Conservation (phyloP, 2,329 filamentous ascomycete genomes). For the Phoma herbarum region DNA sequence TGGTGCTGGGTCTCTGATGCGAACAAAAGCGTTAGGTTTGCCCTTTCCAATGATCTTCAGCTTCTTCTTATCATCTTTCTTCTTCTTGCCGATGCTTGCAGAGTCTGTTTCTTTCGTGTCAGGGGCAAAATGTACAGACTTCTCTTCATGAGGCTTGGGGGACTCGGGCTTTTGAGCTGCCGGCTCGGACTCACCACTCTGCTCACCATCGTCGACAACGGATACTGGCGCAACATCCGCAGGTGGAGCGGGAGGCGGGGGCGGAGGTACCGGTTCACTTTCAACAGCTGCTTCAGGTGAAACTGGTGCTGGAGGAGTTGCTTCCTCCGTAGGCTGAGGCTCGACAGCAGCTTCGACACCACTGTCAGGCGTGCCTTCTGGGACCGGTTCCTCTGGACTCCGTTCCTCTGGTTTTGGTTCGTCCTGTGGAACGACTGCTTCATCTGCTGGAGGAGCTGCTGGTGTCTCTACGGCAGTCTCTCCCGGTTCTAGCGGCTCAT, state of each 20-base stretch:
- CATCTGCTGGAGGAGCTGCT: slow-evolving; percentile 21
- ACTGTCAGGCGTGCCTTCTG: slow-evolving; percentile 5
- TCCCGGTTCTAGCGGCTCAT: slow-evolving; percentile 34
- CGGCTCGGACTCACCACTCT: slow-evolving; percentile 51
- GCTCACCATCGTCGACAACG: slow-evolving; percentile 35
- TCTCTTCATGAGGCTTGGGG: slow-evolving; percentile 36
- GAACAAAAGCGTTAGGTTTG: slow-evolving; percentile 46
- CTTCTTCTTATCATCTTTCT: slow-evolving; percentile 36
- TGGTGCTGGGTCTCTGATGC: slow-evolving; percentile 38
- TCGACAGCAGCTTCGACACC: slow-evolving; percentile 1
- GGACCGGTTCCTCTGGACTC: slow-evolving; percentile 11
- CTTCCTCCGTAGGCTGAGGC: slow-evolving; percentile 10
- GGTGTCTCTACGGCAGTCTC: slow-evolving; percentile 8
- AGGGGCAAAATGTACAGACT: slow-evolving; percentile 50
- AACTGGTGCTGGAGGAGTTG: background rate
- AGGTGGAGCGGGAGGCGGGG: slow-evolving; percentile 23
- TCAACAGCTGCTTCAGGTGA: background rate
- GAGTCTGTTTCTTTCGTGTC: slow-evolving; percentile 51
- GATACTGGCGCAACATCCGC: slow-evolving; percentile 20
- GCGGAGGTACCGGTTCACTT: slow-evolving; percentile 21
- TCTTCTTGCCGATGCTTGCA: slow-evolving; percentile 39
- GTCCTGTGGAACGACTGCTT: slow-evolving; percentile 14
- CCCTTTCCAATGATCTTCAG: slow-evolving; percentile 34
- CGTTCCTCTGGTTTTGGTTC: slow-evolving; percentile 16
- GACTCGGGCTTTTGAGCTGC: slow-evolving; percentile 45